phyloP scores from a whole-genome alignment of 2,329 filamentous ascomycete genomes.

The Fusarium metavorans region DNA sequence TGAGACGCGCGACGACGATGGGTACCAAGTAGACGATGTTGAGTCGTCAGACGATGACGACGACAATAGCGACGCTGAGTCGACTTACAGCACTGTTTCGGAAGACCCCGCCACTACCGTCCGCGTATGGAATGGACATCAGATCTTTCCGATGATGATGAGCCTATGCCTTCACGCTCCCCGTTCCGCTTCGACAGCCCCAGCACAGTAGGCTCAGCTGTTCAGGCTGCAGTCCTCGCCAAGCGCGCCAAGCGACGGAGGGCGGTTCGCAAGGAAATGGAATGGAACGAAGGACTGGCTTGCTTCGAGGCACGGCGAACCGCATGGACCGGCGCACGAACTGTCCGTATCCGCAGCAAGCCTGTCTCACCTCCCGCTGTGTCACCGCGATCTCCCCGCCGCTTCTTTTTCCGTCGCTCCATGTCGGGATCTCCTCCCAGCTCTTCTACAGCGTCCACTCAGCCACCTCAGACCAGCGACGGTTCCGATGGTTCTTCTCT shows the following conservation, averaged over 20 bases:
- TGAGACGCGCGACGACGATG: slow-evolving; percentile 51
- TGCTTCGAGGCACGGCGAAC: slow-evolving; percentile 83
- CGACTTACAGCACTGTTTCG: slow-evolving; percentile 68
- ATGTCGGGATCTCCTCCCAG: slow-evolving; percentile 55
- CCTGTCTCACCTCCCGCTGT: slow-evolving; percentile 55
- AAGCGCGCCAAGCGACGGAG: slow-evolving; percentile 68
- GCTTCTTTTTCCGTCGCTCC: slow-evolving; percentile 64
- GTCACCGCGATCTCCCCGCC: slow-evolving; percentile 60
- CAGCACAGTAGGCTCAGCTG: slow-evolving; percentile 57
- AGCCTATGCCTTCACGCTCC: slow-evolving; percentile 51
- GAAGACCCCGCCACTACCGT: slow-evolving; percentile 65
- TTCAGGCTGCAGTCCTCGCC: slow-evolving; percentile 58
- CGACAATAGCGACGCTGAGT: slow-evolving; percentile 53
- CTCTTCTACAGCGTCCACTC: slow-evolving; percentile 39
- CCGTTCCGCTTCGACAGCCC: slow-evolving; percentile 66
- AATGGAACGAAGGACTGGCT: slow-evolving; percentile 85
- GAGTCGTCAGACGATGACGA: slow-evolving; percentile 51
- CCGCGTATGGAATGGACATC: slow-evolving; percentile 68
- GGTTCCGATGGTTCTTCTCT: slow-evolving; percentile 57
- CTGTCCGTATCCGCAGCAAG: slow-evolving; percentile 65
- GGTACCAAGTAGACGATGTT: slow-evolving; percentile 53
- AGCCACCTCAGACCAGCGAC: slow-evolving; percentile 45
- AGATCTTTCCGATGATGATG: slow-evolving; percentile 66
- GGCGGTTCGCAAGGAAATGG: slow-evolving; percentile 71
- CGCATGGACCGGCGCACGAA: slow-evolving; percentile 85